A percentile compares a stretch with the other conserved stretches of the same genome.
Conservation (phyloP, 2,329 filamentous ascomycete genomes). For the Pezicula neosporulosa region DNA sequence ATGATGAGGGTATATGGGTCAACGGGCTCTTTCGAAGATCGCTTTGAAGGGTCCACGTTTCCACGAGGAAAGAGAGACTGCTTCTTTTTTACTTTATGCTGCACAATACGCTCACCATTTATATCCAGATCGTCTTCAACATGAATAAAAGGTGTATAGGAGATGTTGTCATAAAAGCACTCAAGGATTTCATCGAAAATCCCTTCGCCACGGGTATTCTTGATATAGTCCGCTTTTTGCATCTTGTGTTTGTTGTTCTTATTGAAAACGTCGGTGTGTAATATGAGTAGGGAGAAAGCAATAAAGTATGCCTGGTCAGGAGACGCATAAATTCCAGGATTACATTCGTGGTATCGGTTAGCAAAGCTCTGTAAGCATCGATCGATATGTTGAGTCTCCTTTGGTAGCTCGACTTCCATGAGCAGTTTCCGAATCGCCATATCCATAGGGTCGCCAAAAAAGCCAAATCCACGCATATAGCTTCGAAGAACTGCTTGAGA, state of each 20-base stretch:
- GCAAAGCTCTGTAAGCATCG: constrained; percentile 91
- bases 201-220: constrained; percentile 87
- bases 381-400: constrained; percentile 98
- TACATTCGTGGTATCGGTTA: constrained; percentile 96
- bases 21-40: constrained; percentile 75
- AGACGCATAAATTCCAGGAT: constrained; percentile 88
- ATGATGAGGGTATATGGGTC: constrained; percentile 95
- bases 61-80: constrained; percentile 60
- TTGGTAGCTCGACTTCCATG: constrained; percentile 94
- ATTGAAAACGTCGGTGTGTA: constrained; percentile 99
- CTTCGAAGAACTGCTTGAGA: constrained; percentile 80
- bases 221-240: constrained; percentile 93
- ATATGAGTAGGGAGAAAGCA: constrained; percentile 90
- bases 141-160: constrained; percentile 96
- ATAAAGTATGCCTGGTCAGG: constrained; percentile 98
- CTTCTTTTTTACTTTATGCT: constrained; percentile 69
- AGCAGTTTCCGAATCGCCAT: constrained; percentile 95
- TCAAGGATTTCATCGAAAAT: constrained; percentile 92
- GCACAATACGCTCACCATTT: constrained; percentile 68
- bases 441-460: constrained; percentile 96
- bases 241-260: constrained; percentile 99
- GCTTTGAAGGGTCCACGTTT: constrained; percentile 60
- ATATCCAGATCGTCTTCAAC: constrained; percentile 88
- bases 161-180: constrained; percentile 98
- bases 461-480: constrained; percentile 92